These are phyloP conservation scores for Talaromyces sp. DNA, from an alignment of 2,329 filamentous ascomycete genomes.

Conservation along the genomic window DNA sequence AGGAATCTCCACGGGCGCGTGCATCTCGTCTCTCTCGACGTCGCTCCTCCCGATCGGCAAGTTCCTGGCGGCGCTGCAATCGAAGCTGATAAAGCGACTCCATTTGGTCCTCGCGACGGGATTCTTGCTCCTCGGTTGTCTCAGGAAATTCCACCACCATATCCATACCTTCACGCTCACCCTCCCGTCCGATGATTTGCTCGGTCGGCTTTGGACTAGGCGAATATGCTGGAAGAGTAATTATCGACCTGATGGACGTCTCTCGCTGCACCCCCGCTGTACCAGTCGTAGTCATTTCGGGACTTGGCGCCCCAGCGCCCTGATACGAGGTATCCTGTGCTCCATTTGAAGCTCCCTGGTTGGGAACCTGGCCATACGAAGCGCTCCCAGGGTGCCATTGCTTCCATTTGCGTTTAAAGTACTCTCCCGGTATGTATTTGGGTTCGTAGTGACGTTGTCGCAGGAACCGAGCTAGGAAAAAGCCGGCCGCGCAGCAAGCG, in stretches of 20 bases:
- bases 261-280: constrained; percentile 68
- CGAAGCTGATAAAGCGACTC: constrained; percentile 89
- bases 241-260: constrained; percentile 86
- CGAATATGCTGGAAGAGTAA: constrained; percentile 88
- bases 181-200: constrained; percentile 81
- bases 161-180: constrained; percentile 89
- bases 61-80: constrained; percentile 71
- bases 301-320: constrained; percentile 29
- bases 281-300: constrained; percentile 30
- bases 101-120: constrained; percentile 85
- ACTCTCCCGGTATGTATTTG: constrained; percentile 55
- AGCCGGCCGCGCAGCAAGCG: constrained; percentile 22
- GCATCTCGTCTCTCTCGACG: constrained; percentile 71
- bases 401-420: constrained; percentile 56
- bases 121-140: constrained; percentile 76
- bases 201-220: constrained; percentile 73
- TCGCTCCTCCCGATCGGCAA: constrained; percentile 76
- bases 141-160: constrained; percentile 84
- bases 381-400: constrained; percentile 49
- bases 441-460: constrained; percentile 51
- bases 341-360: constrained; percentile 21
- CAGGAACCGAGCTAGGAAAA: constrained; percentile 44
- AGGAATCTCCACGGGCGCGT: constrained; percentile 68
- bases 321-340: constrained; percentile 29
- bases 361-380: constrained; percentile 46